Conservation (phyloP, 148 eudicot genomes). For the Diospyros kaki region DNA sequence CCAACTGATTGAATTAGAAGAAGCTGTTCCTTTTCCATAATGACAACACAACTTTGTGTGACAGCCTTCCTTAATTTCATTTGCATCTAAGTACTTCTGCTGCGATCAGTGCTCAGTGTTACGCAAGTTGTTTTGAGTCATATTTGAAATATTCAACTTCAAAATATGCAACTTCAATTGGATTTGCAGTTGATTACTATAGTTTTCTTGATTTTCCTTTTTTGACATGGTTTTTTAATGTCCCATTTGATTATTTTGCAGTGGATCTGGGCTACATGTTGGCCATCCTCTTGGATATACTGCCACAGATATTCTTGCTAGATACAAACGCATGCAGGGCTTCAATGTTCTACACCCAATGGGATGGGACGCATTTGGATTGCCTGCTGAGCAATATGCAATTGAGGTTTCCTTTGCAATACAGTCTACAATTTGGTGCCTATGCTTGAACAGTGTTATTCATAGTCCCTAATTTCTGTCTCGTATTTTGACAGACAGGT, state of each 20-base stretch:
- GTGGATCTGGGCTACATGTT: constrained; percentile 98
- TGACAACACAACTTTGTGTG: too few species aligned
- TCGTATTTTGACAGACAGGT: constrained; percentile 71
- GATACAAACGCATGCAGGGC: constrained; percentile 94
- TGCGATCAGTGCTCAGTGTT: background rate
- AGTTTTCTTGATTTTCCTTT: background rate
- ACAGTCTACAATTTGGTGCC: constrained; percentile 3
- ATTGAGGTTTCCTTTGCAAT: constrained; percentile 57
- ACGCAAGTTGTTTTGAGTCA: background rate
- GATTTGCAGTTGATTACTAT: background rate
- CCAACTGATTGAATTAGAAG: too few species aligned
- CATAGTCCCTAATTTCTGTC: constrained; percentile 21
- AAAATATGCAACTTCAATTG: background rate
- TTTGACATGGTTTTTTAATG: constrained; percentile 2
- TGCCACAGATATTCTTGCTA: constrained; percentile 97
- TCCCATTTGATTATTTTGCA: constrained; percentile 27
- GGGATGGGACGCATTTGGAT: constrained; percentile 99
- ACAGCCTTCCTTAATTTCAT: too few species aligned
- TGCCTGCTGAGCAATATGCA: constrained; percentile 99
- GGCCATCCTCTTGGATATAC: constrained; percentile 99
- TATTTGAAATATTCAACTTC: background rate
- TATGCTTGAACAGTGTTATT: background rate
- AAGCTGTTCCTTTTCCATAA: too few species aligned
- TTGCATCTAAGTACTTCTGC: background rate
- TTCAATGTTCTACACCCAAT: constrained; percentile 96